Evolutionary conservation across 768 basidiomycete species (phyloP), one percentile per base, ranked within the genome.

Genomic region (Phylloporus sp.): DNA sequence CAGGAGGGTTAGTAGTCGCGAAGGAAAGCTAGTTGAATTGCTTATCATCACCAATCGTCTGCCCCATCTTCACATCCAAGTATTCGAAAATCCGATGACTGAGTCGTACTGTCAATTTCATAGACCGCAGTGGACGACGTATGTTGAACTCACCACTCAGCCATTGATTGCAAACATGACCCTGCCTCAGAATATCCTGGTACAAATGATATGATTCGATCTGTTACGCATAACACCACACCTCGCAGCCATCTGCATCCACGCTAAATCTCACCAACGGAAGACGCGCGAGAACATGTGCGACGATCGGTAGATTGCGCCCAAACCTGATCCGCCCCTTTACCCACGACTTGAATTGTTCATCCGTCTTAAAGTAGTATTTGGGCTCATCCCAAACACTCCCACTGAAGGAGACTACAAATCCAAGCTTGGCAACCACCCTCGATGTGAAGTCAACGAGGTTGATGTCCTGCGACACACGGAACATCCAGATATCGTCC

Each of bases 401-500:
- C n/a, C 67, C 68, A 36, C 63, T 64, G 49, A 74, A 69, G 20
- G 57, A 60, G 31, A 72, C 65, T 8, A 54, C 45, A 44, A 73
- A 72, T 12, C 69, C 73, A n/a, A 74, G 58, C 60, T 74, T 73
- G 22, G 50, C 58, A 31, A 57, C 55, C 28, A 73, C 72, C 46
- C 45, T 65, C 20, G 62, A 61, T 4, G 63, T 61, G 52, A 74
- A 71, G 34, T 52, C 55, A n/a, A 47, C 54, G 35, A 74, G 67
- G 36, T 45, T 50, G 48, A 67, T 57, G 47, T 63, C 55, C 42
- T 63, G 63, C 18, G 72, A 63, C 20, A 73, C 70, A 36, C 64
- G 65, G 41, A 74, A 52, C 56, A 59, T 69, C 73, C 73, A 74
- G 48, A 72, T 64, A 52, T 74, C 73, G 52, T 73, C 68, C 31